Conservation (phyloP, 2,329 filamentous ascomycete species). For the Epichloe coenophiala region DNA sequence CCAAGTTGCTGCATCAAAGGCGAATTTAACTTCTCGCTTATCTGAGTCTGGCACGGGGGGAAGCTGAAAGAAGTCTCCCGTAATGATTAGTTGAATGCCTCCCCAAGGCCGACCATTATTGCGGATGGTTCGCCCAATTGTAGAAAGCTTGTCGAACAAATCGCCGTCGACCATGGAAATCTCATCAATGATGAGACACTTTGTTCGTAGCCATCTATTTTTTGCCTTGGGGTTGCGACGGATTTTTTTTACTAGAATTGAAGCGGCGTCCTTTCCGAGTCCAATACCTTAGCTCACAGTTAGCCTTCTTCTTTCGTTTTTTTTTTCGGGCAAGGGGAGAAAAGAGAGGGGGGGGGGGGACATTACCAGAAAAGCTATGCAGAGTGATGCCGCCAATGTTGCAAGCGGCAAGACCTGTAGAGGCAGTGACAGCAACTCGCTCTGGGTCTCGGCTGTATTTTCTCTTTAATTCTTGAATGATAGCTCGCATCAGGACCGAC, state of each 20-base stretch:
- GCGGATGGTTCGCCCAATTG: slow-evolving; percentile 70
- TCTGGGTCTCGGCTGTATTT: slow-evolving; percentile 70
- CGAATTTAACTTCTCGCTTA: slow-evolving; percentile 63
- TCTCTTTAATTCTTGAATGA: slow-evolving; percentile 66
- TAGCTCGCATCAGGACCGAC: slow-evolving; percentile 86
- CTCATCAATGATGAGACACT: slow-evolving; percentile 82
- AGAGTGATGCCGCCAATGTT: slow-evolving; percentile 93
- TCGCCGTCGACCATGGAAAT: slow-evolving; percentile 98
- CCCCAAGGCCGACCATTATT: slow-evolving; percentile 91
- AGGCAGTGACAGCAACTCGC: slow-evolving; percentile 83
- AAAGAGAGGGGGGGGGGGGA: no score
- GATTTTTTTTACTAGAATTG: slow-evolving; percentile 71
- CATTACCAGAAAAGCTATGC: slow-evolving; percentile 74
- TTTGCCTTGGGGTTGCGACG: slow-evolving; percentile 78
- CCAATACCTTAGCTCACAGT: slow-evolving; percentile 45
- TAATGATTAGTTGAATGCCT: slow-evolving; percentile 89
- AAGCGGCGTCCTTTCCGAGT: slow-evolving; percentile 76
- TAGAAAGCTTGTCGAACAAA: slow-evolving; percentile 88
- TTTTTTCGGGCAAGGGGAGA: background rate
- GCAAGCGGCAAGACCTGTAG: slow-evolving; percentile 88
- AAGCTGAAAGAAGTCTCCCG: slow-evolving; percentile 94
- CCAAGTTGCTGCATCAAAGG: slow-evolving; percentile 89
- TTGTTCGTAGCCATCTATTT: slow-evolving; percentile 77
- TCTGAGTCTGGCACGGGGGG: slow-evolving; percentile 78
- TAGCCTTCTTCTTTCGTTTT: background rate